Percentiles rank a stretch among this genome's conserved stretches.
Conservation (phyloP, 129 eudicot genomes). For the Ambrosia artemisiifolia region DNA sequence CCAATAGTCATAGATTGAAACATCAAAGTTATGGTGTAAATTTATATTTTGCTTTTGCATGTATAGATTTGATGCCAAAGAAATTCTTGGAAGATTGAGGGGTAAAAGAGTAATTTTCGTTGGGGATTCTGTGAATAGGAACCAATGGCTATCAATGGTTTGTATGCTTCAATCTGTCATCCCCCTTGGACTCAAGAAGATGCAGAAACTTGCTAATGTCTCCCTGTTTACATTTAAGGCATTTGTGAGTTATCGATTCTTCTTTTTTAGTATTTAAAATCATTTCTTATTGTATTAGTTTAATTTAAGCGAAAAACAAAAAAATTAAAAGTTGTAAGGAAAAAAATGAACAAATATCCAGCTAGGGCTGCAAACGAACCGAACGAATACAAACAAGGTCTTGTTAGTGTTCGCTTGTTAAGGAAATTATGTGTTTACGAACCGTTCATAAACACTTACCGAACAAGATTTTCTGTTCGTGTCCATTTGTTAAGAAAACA, state of each 20-base stretch:
- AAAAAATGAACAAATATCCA: no score
- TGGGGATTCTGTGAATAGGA: constrained; percentile 56
- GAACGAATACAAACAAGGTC: no score
- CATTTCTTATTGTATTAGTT: no score
- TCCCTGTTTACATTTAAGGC: constrained; percentile 53
- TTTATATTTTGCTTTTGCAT: not conserved
- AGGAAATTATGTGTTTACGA: no score
- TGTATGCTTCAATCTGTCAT: constrained; percentile 45
- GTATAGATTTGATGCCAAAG: constrained; percentile 44
- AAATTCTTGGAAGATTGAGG: constrained; percentile 42
- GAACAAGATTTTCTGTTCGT: no score
- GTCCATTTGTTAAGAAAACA: no score
- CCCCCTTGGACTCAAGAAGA: constrained; percentile 33
- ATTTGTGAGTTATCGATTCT: constrained; percentile 30
- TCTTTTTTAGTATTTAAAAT: not conserved
- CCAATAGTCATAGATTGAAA: not conserved
- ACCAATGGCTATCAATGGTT: constrained; percentile 55
- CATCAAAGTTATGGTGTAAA: not conserved
- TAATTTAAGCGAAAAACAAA: no score
- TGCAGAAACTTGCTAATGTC: constrained; percentile 30
- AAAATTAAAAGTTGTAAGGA: no score
- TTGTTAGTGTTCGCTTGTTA: no score
- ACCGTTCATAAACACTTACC: no score
- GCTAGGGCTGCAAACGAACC: no score
- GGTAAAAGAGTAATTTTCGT: constrained; percentile 44